A percentile compares a stretch with the other conserved stretches of the same genome.
Evolutionary conservation across 1,284 basidiomycete species (phyloP).

Genomic region (Amylostereum chailletii): DNA sequence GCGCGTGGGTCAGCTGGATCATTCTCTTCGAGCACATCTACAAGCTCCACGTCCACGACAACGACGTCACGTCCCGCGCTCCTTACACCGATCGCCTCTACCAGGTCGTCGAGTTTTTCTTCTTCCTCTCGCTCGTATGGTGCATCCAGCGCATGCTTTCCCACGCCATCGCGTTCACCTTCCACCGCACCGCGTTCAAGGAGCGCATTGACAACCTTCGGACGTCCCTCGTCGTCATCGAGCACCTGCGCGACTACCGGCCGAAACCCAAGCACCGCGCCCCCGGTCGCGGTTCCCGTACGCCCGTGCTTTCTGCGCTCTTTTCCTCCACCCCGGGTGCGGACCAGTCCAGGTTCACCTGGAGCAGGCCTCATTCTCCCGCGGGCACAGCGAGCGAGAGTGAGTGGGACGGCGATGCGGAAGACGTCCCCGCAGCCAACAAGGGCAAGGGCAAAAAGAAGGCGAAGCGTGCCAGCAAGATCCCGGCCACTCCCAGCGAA

Average conservation of each 20-base stretch:
- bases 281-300: conserved; percentile 27
- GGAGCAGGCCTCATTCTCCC: background rate
- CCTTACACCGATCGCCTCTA: conserved; percentile 44
- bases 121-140: conserved; percentile 57
- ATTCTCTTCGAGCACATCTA: conserved; percentile 61
- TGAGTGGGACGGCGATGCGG: conserved; percentile 8
- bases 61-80: conserved; percentile 39
- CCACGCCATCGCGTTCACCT: conserved; percentile 61
- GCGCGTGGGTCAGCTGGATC: conserved; percentile 60
- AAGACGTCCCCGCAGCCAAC: background rate
- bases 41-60: conserved; percentile 35
- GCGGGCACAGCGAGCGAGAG: conserved; percentile 4
- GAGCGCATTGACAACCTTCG: conserved; percentile 59
- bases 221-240: conserved; percentile 51
- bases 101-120: conserved; percentile 57
- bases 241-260: conserved; percentile 61
- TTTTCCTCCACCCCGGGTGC: conserved; percentile 6
- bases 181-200: conserved; percentile 69
- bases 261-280: conserved; percentile 36
- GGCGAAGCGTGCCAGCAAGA: conserved; percentile 5
- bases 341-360: background rate
- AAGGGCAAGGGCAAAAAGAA: conserved; percentile 23
- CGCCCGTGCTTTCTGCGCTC: conserved; percentile 29
- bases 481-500: background rate
- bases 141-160: conserved; percentile 57